Percentiles rank a stretch among this genome's conserved stretches.
Evolutionary conservation across 768 basidiomycete genomes (phyloP).

Genomic region (Kwoniella sp.): DNA sequence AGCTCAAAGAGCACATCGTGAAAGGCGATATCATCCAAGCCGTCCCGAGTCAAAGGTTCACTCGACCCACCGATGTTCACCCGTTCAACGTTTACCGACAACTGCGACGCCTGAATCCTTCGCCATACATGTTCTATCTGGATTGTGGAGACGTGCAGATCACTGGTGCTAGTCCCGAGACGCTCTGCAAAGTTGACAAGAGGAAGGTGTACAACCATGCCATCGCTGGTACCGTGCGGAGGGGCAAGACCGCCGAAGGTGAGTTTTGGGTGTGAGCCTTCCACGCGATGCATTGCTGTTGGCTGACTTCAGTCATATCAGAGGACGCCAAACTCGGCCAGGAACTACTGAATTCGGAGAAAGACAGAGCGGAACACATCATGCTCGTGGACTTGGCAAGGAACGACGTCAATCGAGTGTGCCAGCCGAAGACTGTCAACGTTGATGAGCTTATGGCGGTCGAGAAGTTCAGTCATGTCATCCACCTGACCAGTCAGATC

Average conservation of each 20-base stretch:
- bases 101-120: slow-evolving; percentile 91
- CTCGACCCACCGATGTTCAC: slow-evolving; percentile 81
- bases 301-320: too few species aligned
- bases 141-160: slow-evolving; percentile 91
- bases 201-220: slow-evolving; percentile 96
- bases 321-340: slow-evolving; percentile 84
- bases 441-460: slow-evolving; percentile 92
- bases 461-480: slow-evolving; percentile 97
- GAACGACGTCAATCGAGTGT: slow-evolving; percentile 97
- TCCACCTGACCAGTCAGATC: slow-evolving; percentile 93
- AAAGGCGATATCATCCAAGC: slow-evolving; percentile 99
- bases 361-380: slow-evolving; percentile 96
- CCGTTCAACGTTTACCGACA: slow-evolving; percentile 97
- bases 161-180: slow-evolving; percentile 98
- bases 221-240: slow-evolving; percentile 89
- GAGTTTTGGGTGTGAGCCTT: slow-evolving; percentile 48
- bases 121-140: slow-evolving; percentile 98
- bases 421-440: slow-evolving; percentile 90
- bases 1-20: slow-evolving; percentile 88
- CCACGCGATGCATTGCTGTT: too few species aligned
- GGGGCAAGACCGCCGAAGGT: slow-evolving; percentile 87
- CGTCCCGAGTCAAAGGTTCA: slow-evolving; percentile 88
- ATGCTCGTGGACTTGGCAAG: slow-evolving; percentile 98
- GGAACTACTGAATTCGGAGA: slow-evolving; percentile 77
- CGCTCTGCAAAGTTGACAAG: slow-evolving; percentile 88